phyloP scores from a whole-genome alignment of 257 asterid species.

The Nicotiana tomentosiformis region DNA sequence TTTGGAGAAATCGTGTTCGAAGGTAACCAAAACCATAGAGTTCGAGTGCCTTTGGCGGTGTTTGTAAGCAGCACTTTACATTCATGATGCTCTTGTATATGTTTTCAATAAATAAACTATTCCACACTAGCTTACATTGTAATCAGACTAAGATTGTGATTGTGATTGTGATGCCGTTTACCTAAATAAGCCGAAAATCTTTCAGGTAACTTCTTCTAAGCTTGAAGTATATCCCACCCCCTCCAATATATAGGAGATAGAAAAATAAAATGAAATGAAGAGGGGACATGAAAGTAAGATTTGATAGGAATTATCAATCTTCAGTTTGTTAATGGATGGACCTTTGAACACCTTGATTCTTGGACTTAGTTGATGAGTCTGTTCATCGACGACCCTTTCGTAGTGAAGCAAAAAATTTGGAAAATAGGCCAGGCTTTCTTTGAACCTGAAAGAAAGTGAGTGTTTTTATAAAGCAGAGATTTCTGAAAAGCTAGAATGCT shows the following conservation, averaged over 20 bases:
- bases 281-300: neutral
- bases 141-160: neutral
- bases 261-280: neutral
- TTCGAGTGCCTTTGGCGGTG: constrained; percentile 49
- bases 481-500: neutral
- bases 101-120: neutral
- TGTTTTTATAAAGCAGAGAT: neutral
- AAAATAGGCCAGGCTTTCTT: constrained; percentile 18
- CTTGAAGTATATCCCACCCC: neutral
- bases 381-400: constrained; percentile 15
- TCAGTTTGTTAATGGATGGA: neutral
- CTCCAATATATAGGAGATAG: neutral
- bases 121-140: neutral
- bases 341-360: neutral
- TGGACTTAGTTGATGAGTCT: neutral
- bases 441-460: constrained; percentile 15
- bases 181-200: neutral
- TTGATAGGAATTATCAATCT: neutral
- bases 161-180: neutral
- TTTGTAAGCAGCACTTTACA: constrained; percentile 39
- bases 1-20: constrained; percentile 51
- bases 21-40: constrained; percentile 43
- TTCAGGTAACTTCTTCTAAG: neutral
- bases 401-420: constrained; percentile 14
- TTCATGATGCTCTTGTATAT: constrained; percentile 12